A percentile compares a stretch with the other conserved stretches of the same genome.
Conservation (phyloP, 163 green algal species). For the Trebouxiophyceae sp. region DNA sequence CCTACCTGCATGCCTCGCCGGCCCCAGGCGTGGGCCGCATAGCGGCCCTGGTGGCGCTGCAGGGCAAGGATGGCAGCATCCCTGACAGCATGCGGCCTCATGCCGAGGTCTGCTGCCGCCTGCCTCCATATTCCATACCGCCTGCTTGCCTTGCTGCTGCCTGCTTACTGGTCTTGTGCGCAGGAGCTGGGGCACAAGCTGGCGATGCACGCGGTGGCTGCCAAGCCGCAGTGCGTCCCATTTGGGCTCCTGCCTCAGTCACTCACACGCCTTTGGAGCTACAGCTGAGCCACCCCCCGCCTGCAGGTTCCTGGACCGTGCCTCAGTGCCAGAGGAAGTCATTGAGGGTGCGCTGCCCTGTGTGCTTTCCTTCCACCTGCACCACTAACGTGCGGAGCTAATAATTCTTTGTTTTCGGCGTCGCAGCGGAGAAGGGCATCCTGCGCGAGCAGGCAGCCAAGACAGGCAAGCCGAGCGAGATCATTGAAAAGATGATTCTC, state of each 20-base stretch:
- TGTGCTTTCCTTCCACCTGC: too few species aligned
- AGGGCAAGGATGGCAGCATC: background rate
- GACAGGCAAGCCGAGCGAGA: slow-evolving; percentile 44
- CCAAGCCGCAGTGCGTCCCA: slow-evolving; percentile 55
- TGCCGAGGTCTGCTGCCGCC: background rate
- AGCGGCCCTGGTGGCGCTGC: slow-evolving; percentile 50
- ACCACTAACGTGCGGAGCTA: background rate
- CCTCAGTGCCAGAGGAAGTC: too few species aligned
- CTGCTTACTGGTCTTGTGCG: slow-evolving; percentile 2
- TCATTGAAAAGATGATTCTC: slow-evolving; percentile 63
- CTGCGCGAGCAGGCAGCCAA: slow-evolving; percentile 37
- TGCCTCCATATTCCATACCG: too few species aligned
- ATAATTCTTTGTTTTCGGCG: too few species aligned
- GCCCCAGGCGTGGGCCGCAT: slow-evolving; percentile 54
- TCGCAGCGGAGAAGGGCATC: slow-evolving; percentile 48
- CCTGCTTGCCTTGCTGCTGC: too few species aligned
- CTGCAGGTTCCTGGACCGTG: too few species aligned
- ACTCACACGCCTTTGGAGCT: too few species aligned
- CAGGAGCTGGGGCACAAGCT: slow-evolving; percentile 55
- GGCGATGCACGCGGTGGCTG: slow-evolving; percentile 82
- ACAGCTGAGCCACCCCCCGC: too few species aligned
- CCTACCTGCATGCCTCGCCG: slow-evolving; percentile 61
- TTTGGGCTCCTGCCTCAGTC: too few species aligned
- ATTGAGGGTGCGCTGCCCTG: too few species aligned
- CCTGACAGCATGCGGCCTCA: background rate